phyloP scores from a whole-genome alignment of 306 rosid genomes.

The Acacia acuminata region DNA sequence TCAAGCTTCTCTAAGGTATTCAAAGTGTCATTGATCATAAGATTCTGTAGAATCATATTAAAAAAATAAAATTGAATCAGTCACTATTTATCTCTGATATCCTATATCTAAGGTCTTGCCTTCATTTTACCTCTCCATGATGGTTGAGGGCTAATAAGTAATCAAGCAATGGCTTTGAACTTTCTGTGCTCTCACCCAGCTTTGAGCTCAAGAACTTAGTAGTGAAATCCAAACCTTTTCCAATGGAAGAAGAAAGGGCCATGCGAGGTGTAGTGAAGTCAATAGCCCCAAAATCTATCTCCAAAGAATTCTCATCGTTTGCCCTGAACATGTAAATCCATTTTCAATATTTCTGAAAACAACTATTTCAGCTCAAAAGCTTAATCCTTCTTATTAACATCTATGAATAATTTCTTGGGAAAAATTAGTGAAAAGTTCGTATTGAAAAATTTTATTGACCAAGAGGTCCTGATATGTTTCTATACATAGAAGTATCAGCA shows the following conservation, averaged over 20 bases:
- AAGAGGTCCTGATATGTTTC: no score
- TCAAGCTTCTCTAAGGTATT: constrained; percentile 77
- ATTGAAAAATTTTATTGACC: no score
- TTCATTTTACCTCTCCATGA: constrained; percentile 73
- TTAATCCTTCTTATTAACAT: not conserved
- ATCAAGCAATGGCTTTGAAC: constrained; percentile 77
- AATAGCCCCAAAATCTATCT: constrained; percentile 80
- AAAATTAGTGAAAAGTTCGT: no score
- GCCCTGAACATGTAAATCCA: constrained; percentile 58
- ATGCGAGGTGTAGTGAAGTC: constrained; percentile 70
- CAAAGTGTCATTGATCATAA: constrained; percentile 74
- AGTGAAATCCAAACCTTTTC: constrained; percentile 67
- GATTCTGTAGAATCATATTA: constrained; percentile 51
- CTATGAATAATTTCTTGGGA: not conserved
- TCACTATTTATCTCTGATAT: not conserved
- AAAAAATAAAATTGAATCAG: not conserved
- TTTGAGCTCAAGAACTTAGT: constrained; percentile 62
- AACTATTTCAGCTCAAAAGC: not conserved
- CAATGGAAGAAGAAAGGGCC: constrained; percentile 83
- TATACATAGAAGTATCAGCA: no score
- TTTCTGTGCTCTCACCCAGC: constrained; percentile 52
- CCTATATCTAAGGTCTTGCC: not conserved
- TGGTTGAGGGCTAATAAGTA: constrained; percentile 71
- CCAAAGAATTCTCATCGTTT: constrained; percentile 81
- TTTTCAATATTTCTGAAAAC: not conserved